Conservation (phyloP, 352 stramenopile genomes). For the Nothophytophthora sp. region DNA sequence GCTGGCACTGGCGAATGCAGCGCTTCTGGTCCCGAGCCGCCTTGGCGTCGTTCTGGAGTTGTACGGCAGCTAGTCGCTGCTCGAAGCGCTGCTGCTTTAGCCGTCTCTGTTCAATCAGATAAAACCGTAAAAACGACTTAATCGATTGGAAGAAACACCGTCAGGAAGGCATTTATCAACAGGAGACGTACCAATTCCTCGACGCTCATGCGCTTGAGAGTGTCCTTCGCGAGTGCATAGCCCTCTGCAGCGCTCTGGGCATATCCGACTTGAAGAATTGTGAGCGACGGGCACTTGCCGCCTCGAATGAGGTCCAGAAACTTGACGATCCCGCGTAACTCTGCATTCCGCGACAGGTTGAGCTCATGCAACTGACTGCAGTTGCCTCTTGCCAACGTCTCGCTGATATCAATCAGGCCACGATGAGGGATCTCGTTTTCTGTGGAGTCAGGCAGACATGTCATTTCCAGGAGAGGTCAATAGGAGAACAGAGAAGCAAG, state of each 20-base stretch:
- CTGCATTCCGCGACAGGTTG: slow-evolving; percentile 51
- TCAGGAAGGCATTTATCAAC: neutral
- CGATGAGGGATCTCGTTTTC: slow-evolving; percentile 54
- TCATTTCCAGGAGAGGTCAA: neutral
- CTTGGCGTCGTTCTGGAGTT: slow-evolving; percentile 33
- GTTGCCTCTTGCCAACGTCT: slow-evolving; percentile 36
- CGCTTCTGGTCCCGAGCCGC: slow-evolving; percentile 30
- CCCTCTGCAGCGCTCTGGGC: slow-evolving; percentile 45
- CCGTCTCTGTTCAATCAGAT: slow-evolving; percentile 16
- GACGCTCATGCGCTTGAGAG: slow-evolving; percentile 42
- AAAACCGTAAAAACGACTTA: neutral
- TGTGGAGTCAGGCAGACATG: slow-evolving; percentile 8
- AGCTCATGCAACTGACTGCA: slow-evolving; percentile 51
- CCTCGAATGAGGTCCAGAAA: slow-evolving; percentile 62
- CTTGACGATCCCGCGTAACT: slow-evolving; percentile 37
- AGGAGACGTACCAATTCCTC: slow-evolving; percentile 49
- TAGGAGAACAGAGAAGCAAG: neutral
- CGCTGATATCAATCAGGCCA: slow-evolving; percentile 34
- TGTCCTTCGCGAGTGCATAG: slow-evolving; percentile 35
- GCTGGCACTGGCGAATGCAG: slow-evolving; percentile 39
- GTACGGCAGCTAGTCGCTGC: slow-evolving; percentile 23
- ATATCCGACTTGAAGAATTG: slow-evolving; percentile 48
- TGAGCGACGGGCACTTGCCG: slow-evolving; percentile 47
- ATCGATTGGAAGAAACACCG: neutral
- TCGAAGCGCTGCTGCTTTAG: slow-evolving; percentile 53